Conservation (phyloP, 176 grass and related monocot genomes). For the Urochloa ruziziensis region DNA sequence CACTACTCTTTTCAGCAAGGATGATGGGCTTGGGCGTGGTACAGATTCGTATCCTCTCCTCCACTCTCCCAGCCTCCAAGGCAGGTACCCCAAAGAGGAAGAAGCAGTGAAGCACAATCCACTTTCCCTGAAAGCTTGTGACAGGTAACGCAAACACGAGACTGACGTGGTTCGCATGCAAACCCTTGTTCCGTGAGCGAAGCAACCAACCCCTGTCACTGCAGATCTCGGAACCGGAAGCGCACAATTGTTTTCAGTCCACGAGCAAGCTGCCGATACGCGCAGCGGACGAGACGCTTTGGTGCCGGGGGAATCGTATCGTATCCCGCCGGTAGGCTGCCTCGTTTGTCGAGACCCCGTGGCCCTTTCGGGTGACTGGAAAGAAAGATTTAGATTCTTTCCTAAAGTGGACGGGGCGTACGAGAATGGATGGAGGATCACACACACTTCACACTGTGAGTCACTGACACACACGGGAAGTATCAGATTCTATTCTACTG, state of each 20-base stretch:
- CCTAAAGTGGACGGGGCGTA: slow-evolving; percentile 8
- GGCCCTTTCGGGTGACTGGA: not conserved
- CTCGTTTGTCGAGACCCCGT: not conserved
- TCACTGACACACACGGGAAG: too few species aligned
- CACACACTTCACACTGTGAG: not conserved
- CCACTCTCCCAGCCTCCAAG: not conserved
- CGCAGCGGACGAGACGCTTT: slow-evolving; percentile 6
- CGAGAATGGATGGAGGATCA: slow-evolving; percentile 14
- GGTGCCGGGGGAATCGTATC: slow-evolving; percentile 17
- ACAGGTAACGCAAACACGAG: not conserved
- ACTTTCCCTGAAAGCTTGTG: not conserved
- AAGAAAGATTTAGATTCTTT: slow-evolving; percentile 17
- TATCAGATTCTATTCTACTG: not conserved
- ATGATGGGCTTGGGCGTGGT: not conserved
- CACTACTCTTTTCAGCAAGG: too few species aligned
- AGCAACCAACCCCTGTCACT: not conserved
- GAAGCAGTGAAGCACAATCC: not conserved
- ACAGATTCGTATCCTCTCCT: not conserved
- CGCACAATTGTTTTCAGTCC: not conserved
- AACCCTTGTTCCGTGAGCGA: not conserved
- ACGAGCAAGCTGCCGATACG: not conserved
- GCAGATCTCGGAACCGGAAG: not conserved
- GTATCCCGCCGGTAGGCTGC: not conserved
- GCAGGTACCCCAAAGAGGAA: not conserved
- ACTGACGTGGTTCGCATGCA: not conserved